Evolutionary conservation across 495 filamentous ascomycete species (phyloP).

Genomic region (Annulohypoxylon moriforme): DNA sequence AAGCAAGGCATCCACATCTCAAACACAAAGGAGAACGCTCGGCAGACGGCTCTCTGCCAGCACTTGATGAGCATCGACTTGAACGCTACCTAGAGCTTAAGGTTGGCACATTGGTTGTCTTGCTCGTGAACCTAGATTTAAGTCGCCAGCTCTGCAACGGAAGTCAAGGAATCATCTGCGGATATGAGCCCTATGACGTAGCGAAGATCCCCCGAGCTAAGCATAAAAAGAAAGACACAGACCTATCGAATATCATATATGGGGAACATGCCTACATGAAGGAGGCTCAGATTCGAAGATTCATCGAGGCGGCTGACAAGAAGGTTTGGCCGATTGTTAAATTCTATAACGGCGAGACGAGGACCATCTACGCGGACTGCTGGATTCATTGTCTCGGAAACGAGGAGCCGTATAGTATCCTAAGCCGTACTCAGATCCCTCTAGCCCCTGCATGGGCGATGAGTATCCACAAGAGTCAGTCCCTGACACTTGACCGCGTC

Average conservation of each 20-base stretch:
- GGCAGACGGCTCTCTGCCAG: constrained; percentile 57
- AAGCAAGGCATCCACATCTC: constrained; percentile 68
- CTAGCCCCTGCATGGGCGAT: constrained; percentile 94
- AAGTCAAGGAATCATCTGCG: constrained; percentile 82
- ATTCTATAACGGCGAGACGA: constrained; percentile 62
- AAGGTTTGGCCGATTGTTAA: constrained; percentile 78
- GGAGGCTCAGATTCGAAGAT: constrained; percentile 46
- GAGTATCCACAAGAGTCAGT: constrained; percentile 94
- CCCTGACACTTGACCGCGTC: constrained; percentile 90
- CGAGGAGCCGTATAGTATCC: constrained; percentile 65
- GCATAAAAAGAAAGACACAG: constrained; percentile 19
- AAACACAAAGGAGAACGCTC: constrained; percentile 64
- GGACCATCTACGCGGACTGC: constrained; percentile 61
- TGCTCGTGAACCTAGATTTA: constrained; percentile 89
- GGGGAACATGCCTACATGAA: constrained; percentile 59
- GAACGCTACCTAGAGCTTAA: constrained; percentile 71
- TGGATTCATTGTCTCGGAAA: constrained; percentile 59
- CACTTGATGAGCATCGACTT: constrained; percentile 64
- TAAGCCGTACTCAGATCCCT: constrained; percentile 81
- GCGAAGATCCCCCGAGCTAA: constrained; percentile 64
- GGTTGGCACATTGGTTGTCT: constrained; percentile 88
- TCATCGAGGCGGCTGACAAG: constrained; percentile 37
- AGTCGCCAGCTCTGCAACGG: constrained; percentile 84
- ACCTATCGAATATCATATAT: constrained; percentile 18
- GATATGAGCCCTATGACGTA: constrained; percentile 73